Conservation (phyloP, 2,329 filamentous ascomycete species). For the Xylogone sp. region DNA sequence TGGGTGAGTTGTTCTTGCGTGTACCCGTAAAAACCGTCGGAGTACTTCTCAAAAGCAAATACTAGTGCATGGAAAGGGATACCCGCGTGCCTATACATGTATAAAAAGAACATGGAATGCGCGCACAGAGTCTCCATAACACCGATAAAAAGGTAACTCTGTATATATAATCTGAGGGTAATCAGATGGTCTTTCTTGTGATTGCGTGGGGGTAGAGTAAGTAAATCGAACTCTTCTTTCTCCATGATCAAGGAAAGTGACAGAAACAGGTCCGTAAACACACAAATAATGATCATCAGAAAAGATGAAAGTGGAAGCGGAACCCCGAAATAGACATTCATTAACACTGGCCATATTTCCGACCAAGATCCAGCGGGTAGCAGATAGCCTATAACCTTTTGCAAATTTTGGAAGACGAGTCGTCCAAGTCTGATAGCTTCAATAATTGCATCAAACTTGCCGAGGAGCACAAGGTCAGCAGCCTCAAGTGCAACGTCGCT, state of each 20-base stretch:
- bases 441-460: slow-evolving; percentile 80
- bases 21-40: slow-evolving; percentile 46
- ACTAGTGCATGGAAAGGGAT: slow-evolving; percentile 45
- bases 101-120: slow-evolving; percentile 51
- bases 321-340: slow-evolving; percentile 53
- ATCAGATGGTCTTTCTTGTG: slow-evolving; percentile 48
- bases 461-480: slow-evolving; percentile 82
- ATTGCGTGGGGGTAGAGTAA: slow-evolving; percentile 46
- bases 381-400: slow-evolving; percentile 51
- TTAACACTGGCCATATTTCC: slow-evolving; percentile 53
- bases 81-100: slow-evolving; percentile 43
- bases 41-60: slow-evolving; percentile 46
- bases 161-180: slow-evolving; percentile 46
- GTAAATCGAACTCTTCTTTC: slow-evolving; percentile 48
- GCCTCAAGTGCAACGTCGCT: slow-evolving; percentile 77
- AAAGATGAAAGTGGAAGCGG: slow-evolving; percentile 48
- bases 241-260: slow-evolving; percentile 51
- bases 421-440: slow-evolving; percentile 70
- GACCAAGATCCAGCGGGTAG: slow-evolving; percentile 48
- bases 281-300: slow-evolving; percentile 55
- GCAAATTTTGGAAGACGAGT: slow-evolving; percentile 68
- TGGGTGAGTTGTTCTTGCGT: slow-evolving; percentile 37
- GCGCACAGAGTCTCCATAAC: slow-evolving; percentile 47
- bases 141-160: slow-evolving; percentile 49
- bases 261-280: slow-evolving; percentile 51